Evolutionary conservation across 2,329 filamentous ascomycete genomes (phyloP), one percentile per base, ranked within the genome.

Genomic region (Dactylonectria estremocensis): DNA sequence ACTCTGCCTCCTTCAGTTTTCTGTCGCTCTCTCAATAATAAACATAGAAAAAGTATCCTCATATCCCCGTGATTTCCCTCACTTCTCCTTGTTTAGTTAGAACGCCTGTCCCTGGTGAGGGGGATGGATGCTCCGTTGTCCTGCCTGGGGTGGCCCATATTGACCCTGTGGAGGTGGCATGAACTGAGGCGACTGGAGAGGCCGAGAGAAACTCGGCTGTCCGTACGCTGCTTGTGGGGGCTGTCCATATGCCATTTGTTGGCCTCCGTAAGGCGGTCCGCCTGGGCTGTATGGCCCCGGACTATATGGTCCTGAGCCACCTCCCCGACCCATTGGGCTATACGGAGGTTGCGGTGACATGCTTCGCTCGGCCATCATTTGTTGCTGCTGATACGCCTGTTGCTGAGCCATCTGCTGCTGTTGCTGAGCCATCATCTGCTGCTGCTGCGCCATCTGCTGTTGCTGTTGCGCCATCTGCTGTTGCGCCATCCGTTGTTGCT

Each of bases 401-500:
- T 70, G 78, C 18, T 59, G 40, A 16, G 53, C 57, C 49, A 52
- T 52, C 49, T 18, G n/a, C 49, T 52, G 49, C 69, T 73, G 75
- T 69, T 74, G 73, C 4, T 70, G 69, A 18, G 72, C 73, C 61
- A 75, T 72, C 64, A 73, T 69, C 22, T 75, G 71, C 24, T 75
- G 72, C 49, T 72, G 72, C 54, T 73, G 75, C 20, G 76, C 76
- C 69, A 73, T 71, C 5, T 76, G 74, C 50, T 76, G 75, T 43
- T 63, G 60, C 28, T 73, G 71, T 33, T 69, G 66, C 1, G 60
- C 60, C 63, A 66, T 64, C 63, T 91, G 61, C 35, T 63, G 60
- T 35, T 79, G 77, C 9, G 72, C 89, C 67, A 91, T 89, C 49
- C 90, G 91, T 18, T 76, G 73, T 28, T 43, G 40, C 40, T 74